Percentiles rank a stretch among this genome's conserved stretches.
These are phyloP conservation scores for Arthrinium puccinioides DNA, from an alignment of 2,329 filamentous ascomycete species.

Conservation along the genomic window DNA sequence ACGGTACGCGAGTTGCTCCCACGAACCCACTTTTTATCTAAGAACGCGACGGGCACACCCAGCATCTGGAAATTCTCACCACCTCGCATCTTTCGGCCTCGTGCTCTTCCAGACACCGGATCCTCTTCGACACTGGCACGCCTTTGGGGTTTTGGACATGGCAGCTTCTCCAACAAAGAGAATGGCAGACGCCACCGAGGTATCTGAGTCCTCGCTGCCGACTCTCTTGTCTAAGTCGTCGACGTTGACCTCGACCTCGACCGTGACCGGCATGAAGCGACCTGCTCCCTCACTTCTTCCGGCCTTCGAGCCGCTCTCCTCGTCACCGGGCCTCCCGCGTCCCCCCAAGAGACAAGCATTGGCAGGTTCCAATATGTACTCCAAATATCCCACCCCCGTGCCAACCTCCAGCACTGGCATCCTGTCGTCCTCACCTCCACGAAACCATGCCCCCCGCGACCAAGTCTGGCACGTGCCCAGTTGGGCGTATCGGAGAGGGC, in stretches of 20 bases:
- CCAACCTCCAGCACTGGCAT: constrained; percentile 92
- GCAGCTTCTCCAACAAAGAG: constrained; percentile 5
- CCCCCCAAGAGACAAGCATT: constrained; percentile 60
- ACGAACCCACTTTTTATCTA: too few relatives aligned
- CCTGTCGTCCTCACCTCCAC: constrained; percentile 76
- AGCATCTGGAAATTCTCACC: too few relatives aligned
- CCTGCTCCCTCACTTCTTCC: constrained; percentile 64
- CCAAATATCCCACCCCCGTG: constrained; percentile 85
- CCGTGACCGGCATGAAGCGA: constrained; percentile 46
- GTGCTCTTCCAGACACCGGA: too few relatives aligned
- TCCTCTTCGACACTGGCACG: constrained; percentile 1
- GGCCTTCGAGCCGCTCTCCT: constrained; percentile 73
- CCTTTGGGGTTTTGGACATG: constrained; percentile 1
- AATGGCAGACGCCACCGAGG: constrained; percentile 4
- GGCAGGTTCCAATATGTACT: constrained; percentile 34
- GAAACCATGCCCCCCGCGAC: constrained; percentile 35
- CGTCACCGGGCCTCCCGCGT: constrained; percentile 65
- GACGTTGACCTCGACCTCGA: too few relatives aligned
- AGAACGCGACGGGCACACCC: too few relatives aligned
- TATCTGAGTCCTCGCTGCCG: constrained; percentile 26
- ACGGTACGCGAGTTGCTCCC: too few relatives aligned
- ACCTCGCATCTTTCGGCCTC: too few relatives aligned
- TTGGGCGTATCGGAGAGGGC: constrained; percentile 68
- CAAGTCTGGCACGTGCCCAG: constrained; percentile 50
- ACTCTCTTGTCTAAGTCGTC: constrained; percentile 14